Evolutionary conservation across 2,329 filamentous ascomycete species (phyloP).

Genomic region (Rachicladosporium sp.): DNA sequence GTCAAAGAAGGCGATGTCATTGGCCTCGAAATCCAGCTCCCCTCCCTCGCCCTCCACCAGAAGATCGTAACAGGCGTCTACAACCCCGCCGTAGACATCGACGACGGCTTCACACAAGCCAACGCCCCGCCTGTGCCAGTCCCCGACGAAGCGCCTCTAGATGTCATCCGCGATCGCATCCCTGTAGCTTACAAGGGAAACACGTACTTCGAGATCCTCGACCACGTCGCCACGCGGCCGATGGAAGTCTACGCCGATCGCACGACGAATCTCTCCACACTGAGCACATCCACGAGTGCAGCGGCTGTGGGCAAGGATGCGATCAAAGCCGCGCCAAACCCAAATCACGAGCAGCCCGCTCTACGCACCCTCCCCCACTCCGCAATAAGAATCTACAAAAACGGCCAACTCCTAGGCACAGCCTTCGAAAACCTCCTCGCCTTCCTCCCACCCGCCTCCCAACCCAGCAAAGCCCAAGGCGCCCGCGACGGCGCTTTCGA

Average conservation of each 20-base stretch:
- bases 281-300: constrained; percentile 41
- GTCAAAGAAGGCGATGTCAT: constrained; percentile 87
- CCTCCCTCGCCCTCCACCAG: constrained; percentile 70
- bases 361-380: constrained; percentile 78
- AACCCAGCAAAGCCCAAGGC: constrained; percentile 56
- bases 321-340: constrained; percentile 50
- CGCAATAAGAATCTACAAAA: constrained; percentile 83
- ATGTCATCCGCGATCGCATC: constrained; percentile 89
- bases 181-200: constrained; percentile 90
- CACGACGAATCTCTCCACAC: constrained; percentile 43
- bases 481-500: constrained; percentile 71
- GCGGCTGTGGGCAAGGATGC: constrained; percentile 26
- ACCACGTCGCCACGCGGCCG: constrained; percentile 77
- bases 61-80: constrained; percentile 81
- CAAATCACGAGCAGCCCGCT: constrained; percentile 60
- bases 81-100: constrained; percentile 68
- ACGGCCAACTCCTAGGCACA: constrained; percentile 73
- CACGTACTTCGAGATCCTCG: constrained; percentile 85
- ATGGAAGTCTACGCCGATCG: constrained; percentile 54
- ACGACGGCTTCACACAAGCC: constrained; percentile 38
- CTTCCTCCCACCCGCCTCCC: constrained; percentile 82
- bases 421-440: constrained; percentile 79
- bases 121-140: constrained; percentile 19
- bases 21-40: constrained; percentile 82
- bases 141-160: constrained; percentile 39